Conservation (phyloP, 78 protist genomes). For the Acrasis kona region DNA sequence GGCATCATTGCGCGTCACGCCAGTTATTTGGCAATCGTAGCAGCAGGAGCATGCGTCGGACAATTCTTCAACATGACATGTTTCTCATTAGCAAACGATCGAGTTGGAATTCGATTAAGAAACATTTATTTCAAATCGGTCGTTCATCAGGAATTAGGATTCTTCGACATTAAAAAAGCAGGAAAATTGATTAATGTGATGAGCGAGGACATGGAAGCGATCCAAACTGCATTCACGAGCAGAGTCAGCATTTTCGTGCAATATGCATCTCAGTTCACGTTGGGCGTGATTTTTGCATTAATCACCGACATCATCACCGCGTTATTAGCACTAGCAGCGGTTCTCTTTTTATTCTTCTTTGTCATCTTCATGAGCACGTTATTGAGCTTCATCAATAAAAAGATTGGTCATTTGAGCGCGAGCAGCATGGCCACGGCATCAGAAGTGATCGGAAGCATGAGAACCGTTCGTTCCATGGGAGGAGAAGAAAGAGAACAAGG, state of each 20-base stretch:
- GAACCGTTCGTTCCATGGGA: constrained; percentile 63
- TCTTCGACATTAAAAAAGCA: neutral
- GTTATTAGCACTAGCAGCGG: neutral
- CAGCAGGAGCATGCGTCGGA: too few relatives aligned
- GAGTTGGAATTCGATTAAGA: neutral
- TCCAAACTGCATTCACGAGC: neutral
- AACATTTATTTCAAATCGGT: neutral
- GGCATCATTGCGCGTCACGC: too few relatives aligned
- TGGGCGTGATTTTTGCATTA: neutral
- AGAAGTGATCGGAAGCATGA: constrained; percentile 35
- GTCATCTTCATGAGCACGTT: neutral
- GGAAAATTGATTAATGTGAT: neutral
- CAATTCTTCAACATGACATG: too few relatives aligned
- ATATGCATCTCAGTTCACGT: neutral
- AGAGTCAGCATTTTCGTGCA: neutral
- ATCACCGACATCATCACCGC: neutral
- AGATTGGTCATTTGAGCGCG: constrained; percentile 53
- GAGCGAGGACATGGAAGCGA: neutral
- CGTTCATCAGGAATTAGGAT: neutral
- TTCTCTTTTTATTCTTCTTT: neutral
- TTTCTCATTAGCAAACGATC: neutral
- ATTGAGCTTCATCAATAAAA: constrained; percentile 9
- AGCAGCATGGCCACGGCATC: constrained; percentile 58
- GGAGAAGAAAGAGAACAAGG: neutral
- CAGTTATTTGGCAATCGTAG: too few relatives aligned